These are phyloP conservation scores for Vigna reflexopilosa DNA, from an alignment of 306 rosid genomes.

Conservation along the genomic window DNA sequence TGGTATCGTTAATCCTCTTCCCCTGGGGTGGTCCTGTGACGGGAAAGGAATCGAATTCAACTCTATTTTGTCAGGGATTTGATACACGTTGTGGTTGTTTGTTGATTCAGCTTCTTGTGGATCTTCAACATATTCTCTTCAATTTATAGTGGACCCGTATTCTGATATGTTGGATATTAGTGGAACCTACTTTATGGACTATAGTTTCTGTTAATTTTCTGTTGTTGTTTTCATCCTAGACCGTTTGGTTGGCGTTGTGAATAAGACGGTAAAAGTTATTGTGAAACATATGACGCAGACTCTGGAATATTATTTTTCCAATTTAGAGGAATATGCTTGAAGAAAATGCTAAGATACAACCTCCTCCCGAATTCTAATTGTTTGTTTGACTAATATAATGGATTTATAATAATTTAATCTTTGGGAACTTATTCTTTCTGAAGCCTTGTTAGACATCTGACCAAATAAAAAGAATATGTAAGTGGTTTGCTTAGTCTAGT, in stretches of 20 bases:
- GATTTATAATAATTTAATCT: background rate
- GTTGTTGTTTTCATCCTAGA: background rate
- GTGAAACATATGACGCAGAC: constrained; percentile 5
- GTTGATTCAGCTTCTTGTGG: background rate
- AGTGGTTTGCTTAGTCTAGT: background rate
- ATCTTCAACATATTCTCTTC: background rate
- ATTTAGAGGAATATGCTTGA: constrained; percentile 23
- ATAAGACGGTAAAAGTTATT: background rate
- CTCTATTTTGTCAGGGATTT: constrained; percentile 1
- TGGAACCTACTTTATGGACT: background rate
- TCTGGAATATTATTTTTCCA: background rate
- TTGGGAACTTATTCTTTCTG: constrained; percentile 4
- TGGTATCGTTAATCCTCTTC: background rate
- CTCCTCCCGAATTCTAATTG: background rate
- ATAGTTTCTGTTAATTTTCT: background rate
- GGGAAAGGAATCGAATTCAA: background rate
- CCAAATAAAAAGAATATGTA: background rate
- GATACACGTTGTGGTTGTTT: constrained; percentile 10
- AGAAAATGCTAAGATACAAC: background rate
- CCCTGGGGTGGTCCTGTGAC: background rate
- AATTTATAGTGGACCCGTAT: background rate
- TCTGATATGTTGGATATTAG: background rate
- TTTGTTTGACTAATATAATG: background rate
- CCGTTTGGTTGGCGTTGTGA: background rate
- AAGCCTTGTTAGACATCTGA: constrained; percentile 9